Evolutionary conservation across 1,139 yeast genomes (phyloP), one percentile per base, ranked within the genome.

Genomic region (Debaryomyces udenii): DNA sequence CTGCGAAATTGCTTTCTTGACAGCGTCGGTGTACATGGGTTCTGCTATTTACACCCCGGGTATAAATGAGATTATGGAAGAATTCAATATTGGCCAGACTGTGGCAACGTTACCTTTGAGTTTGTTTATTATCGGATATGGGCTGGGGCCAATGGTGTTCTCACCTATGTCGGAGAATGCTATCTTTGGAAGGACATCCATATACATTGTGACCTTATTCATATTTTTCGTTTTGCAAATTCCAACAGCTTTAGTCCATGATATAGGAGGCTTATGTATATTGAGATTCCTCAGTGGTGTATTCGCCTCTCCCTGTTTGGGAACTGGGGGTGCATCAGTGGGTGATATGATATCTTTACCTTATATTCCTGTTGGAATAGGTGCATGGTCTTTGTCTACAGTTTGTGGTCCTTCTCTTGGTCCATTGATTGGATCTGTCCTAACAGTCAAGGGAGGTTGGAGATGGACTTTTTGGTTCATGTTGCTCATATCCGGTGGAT

Each of bases 161-260:
- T 68, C 81, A 2, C 85, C 86, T 1, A 45, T 80, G 43, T 70
- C 81, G 4, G 86, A 81, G 53, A 56, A 60, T 40, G 51, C 63
- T 7, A 61, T 62, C 13, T 71, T 81, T 40, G 89, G 89, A 3
- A 67, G 89, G 48, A 77, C 74, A 38, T 54, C 66, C 23, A 54
- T 66, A 33, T 68, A 68, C 45, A 48, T 64, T 35, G 36, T 51
- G 27, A 59, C 69, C 3, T 52, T 65, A 27, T 56, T 65, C 44
- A 37, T 67, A 4, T 66, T 59, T 45, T 52, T 58, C 46, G 55
- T 68, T 24, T 52, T 68, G 35, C 73, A 68, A 47, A 61, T 68
- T 23, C 66, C 67, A 6, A 57, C 60, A 31, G 73, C 74, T 4
- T 56, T 65, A 34, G 44, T 56, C 4, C 46, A 53, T 27, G 59